Conservation (phyloP, 148 eudicot genomes). For the Chenopodium album region DNA sequence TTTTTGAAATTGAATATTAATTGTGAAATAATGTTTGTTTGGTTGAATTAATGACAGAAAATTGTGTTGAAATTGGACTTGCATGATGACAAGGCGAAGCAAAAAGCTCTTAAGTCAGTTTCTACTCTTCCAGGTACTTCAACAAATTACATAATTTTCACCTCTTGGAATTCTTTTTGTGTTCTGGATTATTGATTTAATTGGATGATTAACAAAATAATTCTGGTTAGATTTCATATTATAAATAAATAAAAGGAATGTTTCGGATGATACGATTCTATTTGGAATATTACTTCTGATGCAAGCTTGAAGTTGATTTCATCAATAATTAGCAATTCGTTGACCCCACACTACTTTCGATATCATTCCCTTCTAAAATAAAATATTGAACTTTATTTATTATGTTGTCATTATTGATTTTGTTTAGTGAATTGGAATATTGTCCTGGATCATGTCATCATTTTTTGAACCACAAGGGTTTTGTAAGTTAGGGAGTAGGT, state of each 20-base stretch:
- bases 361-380: background rate
- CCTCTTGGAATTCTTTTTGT: background rate
- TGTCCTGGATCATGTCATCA: background rate
- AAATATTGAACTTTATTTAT: no score
- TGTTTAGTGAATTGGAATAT: background rate
- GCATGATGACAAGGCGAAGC: constrained; percentile 64
- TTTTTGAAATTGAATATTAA: background rate
- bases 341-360: background rate
- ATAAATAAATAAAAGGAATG: background rate
- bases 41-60: constrained; percentile 43
- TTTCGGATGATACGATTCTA: background rate
- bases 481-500: no score
- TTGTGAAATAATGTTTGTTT: background rate
- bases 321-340: background rate
- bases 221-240: background rate
- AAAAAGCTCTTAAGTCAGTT: constrained; percentile 76
- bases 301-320: constrained; percentile 14
- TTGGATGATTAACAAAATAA: background rate
- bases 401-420: no score
- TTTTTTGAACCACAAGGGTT: background rate
- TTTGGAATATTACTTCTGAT: constrained; percentile 11
- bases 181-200: background rate
- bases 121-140: constrained; percentile 62
- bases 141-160: background rate
- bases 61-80: constrained; percentile 68